These are phyloP conservation scores for Fusarium sp. DNA, from an alignment of 2,329 filamentous ascomycete species.

Conservation along the genomic window DNA sequence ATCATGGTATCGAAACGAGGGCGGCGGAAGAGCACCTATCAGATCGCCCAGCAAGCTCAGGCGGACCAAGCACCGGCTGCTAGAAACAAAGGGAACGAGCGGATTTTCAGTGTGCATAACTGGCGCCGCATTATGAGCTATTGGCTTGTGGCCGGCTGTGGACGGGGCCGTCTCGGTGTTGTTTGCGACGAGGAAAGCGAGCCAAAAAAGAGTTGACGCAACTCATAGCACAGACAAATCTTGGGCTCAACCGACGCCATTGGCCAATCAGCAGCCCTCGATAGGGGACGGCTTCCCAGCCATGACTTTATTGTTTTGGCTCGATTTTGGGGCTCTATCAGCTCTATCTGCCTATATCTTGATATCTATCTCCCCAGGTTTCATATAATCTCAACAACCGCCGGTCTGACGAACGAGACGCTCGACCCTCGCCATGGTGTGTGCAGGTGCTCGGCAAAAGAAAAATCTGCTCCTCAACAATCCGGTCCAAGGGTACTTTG, in stretches of 20 bases:
- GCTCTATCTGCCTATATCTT: slow-evolving; percentile 32
- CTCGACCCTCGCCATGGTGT: slow-evolving; percentile 13
- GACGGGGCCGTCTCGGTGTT: slow-evolving; percentile 39
- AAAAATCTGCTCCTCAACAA: slow-evolving; percentile 46
- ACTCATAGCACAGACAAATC: slow-evolving; percentile 44
- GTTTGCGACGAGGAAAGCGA: slow-evolving; percentile 45
- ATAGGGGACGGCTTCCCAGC: slow-evolving; percentile 46
- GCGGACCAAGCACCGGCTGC: slow-evolving; percentile 25
- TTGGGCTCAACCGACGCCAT: slow-evolving; percentile 45
- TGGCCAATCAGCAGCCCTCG: slow-evolving; percentile 52
- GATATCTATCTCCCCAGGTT: slow-evolving; percentile 37
- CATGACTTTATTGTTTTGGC: slow-evolving; percentile 45
- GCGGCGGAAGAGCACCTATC: slow-evolving; percentile 26
- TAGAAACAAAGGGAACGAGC: slow-evolving; percentile 7
- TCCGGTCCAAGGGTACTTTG: slow-evolving; percentile 46
- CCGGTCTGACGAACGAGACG: slow-evolving; percentile 6
- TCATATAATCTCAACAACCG: slow-evolving; percentile 40
- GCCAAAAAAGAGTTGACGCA: slow-evolving; percentile 40
- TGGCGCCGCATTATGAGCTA: slow-evolving; percentile 1
- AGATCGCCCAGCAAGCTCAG: slow-evolving; percentile 10
- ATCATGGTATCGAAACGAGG: slow-evolving; percentile 21
- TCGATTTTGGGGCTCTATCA: slow-evolving; percentile 35
- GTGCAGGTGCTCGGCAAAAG: slow-evolving; percentile 28
- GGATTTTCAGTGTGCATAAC: slow-evolving; percentile 9
- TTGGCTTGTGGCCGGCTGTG: slow-evolving; percentile 2